Base-by-base conservation (phyloP, 2,329 filamentous ascomycete genomes). In the Phialophora chinensis region DNA sequence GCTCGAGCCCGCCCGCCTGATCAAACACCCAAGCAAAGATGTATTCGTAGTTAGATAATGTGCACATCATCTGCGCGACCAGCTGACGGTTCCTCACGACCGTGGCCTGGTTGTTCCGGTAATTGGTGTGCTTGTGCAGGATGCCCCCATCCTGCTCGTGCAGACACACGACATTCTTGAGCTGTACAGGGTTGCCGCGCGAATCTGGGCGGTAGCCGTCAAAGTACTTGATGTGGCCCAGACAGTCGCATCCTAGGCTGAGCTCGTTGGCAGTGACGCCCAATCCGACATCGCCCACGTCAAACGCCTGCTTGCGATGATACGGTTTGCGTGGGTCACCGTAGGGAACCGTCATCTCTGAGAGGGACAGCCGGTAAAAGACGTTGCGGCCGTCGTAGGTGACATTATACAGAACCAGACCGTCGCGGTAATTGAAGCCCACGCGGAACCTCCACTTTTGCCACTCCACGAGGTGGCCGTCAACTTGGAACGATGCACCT, bases 371-470 rank as follows among this genome's bases (percentile, higher is more conserved):
- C 0, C 79, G 75, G 61, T 82, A 81, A 69, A 82, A 81, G 6
- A 80, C 55, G 31, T 73, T 77, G 2, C 78, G 76, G 1, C 73
- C 72, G 53, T 79, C 77, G 60, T 80, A 82, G 10, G 73, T 72
- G 12, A 81, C 71, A 54, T 82, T 76, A 55, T 81, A 79, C 1
- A 82, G 72, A 0, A 77, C 79, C 11, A 80, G 69, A 0, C 80
- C 80, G 68, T 82, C 80, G 3, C 80, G 77, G 33, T 80, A 81
- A 62, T 83, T 83, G 70, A 82, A 83, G 0, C 78, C 81, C 3
- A 82, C 73, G 0, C 76, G 75, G 62, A 82, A 73, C 1, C 69
- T 73, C 80, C 79, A 82, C 60, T 82, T 82, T 67, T 82, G 77
- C 80, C 79, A 82, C 1, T 49, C 66, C 0, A 79, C n/a, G 0